Evolutionary conservation across 345 rosid genomes (phyloP).

Genomic region (Triadica sebifera): DNA sequence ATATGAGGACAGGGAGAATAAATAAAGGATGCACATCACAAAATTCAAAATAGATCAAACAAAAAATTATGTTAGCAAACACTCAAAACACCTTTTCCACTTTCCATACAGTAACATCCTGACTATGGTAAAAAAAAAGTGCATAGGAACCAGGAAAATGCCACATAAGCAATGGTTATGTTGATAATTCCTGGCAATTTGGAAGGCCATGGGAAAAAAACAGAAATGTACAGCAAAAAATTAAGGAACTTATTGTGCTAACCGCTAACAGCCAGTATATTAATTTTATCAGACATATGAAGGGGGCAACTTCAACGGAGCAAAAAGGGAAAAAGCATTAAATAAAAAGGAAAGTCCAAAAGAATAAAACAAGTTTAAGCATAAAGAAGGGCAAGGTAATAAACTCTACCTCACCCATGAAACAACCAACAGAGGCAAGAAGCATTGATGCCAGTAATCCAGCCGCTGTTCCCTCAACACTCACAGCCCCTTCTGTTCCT

Average conservation of each 20-base stretch:
- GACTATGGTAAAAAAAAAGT: not conserved
- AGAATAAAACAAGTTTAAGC: not conserved
- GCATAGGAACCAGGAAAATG: not conserved
- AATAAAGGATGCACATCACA: no score
- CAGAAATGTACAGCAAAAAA: not conserved
- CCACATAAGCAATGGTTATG: not conserved
- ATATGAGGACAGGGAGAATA: no score
- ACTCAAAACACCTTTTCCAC: not conserved
- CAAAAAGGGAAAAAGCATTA: not conserved
- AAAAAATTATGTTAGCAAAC: no score
- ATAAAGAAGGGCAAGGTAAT: not conserved
- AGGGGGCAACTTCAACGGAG: not conserved
- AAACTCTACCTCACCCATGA: constrained; percentile 61
- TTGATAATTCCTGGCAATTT: not conserved
- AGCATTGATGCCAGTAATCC: constrained; percentile 75
- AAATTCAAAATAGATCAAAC: no score
- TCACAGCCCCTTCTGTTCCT: constrained; percentile 97
- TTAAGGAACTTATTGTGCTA: not conserved
- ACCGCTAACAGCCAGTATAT: not conserved
- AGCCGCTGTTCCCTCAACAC: constrained; percentile 89
- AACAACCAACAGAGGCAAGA: constrained; percentile 66
- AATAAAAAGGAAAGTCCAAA: not conserved
- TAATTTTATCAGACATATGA: not conserved
- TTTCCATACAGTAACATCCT: not conserved
- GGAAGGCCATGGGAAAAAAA: not conserved